Evolutionary conservation across 148 eudicot genomes (phyloP).

Genomic region (Arbutus unedo): DNA sequence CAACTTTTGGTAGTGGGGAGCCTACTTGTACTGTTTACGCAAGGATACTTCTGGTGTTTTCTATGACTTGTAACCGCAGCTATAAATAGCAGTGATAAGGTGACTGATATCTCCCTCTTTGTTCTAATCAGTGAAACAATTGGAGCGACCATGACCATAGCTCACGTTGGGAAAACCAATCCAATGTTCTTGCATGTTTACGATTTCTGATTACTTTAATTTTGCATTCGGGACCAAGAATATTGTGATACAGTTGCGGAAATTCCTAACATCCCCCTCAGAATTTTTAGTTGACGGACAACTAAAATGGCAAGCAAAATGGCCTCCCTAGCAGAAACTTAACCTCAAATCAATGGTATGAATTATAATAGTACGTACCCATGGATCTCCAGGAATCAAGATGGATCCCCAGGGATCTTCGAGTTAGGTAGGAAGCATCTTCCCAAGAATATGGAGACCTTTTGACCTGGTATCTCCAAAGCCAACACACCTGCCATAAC

Average conservation of each 20-base stretch:
- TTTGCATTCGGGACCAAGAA: background rate
- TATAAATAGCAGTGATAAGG: background rate
- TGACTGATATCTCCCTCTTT: background rate
- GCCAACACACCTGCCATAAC: conserved; percentile 81
- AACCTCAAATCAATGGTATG: background rate
- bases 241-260: background rate
- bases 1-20: conserved; percentile 2
- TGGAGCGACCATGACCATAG: background rate
- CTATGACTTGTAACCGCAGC: background rate
- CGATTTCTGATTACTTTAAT: background rate
- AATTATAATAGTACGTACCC: conserved; percentile 34
- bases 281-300: background rate
- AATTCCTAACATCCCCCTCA: background rate
- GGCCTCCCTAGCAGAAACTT: background rate
- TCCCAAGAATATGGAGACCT: conserved; percentile 83
- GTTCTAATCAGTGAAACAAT: background rate
- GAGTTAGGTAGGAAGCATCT: conserved; percentile 84
- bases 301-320: background rate
- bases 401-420: conserved; percentile 60
- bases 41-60: background rate
- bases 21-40: background rate
- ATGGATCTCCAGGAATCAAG: conserved; percentile 60
- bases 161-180: background rate
- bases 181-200: background rate
- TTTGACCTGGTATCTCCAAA: conserved; percentile 73